phyloP scores from a whole-genome alignment of 192 early-diverging fungal species.

The Coemansia reversa region DNA sequence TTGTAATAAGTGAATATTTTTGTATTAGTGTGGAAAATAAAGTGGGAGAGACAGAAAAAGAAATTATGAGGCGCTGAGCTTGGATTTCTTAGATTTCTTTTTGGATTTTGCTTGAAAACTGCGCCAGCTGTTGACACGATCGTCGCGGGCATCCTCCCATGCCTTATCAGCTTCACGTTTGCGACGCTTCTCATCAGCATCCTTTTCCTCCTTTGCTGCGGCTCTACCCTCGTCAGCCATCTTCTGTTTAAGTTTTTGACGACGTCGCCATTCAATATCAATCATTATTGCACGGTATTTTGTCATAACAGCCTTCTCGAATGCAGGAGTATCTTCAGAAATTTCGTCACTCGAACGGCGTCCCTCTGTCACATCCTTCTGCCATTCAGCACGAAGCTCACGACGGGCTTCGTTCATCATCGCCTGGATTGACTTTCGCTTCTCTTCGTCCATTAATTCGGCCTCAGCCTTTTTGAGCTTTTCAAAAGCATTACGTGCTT shows the following conservation, averaged over 20 bases:
- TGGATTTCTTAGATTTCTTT: neutral
- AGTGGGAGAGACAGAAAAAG: neutral
- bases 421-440: slow-evolving; percentile 26
- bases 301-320: slow-evolving; percentile 24
- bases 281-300: slow-evolving; percentile 39
- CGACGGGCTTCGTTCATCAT: slow-evolving; percentile 39
- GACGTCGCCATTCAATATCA: slow-evolving; percentile 46
- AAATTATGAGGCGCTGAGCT: neutral
- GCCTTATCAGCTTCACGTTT: slow-evolving; percentile 35
- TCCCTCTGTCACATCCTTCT: neutral
- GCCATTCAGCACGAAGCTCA: slow-evolving; percentile 32
- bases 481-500: slow-evolving; percentile 49
- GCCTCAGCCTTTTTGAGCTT: slow-evolving; percentile 37
- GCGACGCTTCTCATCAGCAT: slow-evolving; percentile 10
- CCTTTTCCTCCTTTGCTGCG: slow-evolving; percentile 26
- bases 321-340: neutral
- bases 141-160: slow-evolving; percentile 46
- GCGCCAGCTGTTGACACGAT: slow-evolving; percentile 46
- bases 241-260: slow-evolving; percentile 39
- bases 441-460: slow-evolving; percentile 44
- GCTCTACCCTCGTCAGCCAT: slow-evolving; percentile 39
- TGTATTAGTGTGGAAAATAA: no score
- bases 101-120: slow-evolving; percentile 27
- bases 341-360: neutral
- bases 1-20: neutral